phyloP scores from a whole-genome alignment of 2,329 filamentous ascomycete species.

The Alternaria arborescens region DNA sequence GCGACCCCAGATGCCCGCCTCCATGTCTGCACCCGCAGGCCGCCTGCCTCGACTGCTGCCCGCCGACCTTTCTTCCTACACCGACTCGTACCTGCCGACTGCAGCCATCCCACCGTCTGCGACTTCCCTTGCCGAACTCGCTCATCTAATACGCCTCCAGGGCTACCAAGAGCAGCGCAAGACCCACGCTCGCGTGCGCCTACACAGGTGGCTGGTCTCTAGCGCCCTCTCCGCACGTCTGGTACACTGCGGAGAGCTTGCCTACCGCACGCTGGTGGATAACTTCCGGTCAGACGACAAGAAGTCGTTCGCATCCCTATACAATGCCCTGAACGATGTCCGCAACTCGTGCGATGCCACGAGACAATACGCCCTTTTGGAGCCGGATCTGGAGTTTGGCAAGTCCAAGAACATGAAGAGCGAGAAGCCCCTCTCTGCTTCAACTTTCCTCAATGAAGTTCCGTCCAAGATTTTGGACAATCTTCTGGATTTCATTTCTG shows the following conservation, averaged over 20 bases:
- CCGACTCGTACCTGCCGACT: conserved; percentile 66
- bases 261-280: conserved; percentile 78
- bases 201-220: conserved; percentile 78
- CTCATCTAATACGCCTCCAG: conserved; percentile 78
- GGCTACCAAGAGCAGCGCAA: conserved; percentile 85
- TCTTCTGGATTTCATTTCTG: conserved; percentile 79
- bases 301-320: conserved; percentile 76
- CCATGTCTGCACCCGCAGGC: conserved; percentile 57
- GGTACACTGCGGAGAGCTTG: conserved; percentile 76
- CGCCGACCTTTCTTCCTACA: conserved; percentile 72
- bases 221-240: conserved; percentile 78
- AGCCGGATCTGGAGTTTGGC: conserved; percentile 72
- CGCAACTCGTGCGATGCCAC: conserved; percentile 78
- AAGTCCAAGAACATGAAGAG: conserved; percentile 48
- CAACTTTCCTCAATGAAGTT: conserved; percentile 70
- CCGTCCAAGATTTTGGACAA: conserved; percentile 77
- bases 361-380: conserved; percentile 73
- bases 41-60: conserved; percentile 65
- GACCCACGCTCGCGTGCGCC: conserved; percentile 73
- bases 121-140: conserved; percentile 78
- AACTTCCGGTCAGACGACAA: conserved; percentile 82
- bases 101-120: conserved; percentile 66
- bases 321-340: conserved; percentile 81
- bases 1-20: conserved; percentile 51
- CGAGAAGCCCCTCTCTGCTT: conserved; percentile 57